These are phyloP conservation scores for Skeletonema grethae DNA, from an alignment of 108 stramenopile genomes.

Conservation along the genomic window DNA sequence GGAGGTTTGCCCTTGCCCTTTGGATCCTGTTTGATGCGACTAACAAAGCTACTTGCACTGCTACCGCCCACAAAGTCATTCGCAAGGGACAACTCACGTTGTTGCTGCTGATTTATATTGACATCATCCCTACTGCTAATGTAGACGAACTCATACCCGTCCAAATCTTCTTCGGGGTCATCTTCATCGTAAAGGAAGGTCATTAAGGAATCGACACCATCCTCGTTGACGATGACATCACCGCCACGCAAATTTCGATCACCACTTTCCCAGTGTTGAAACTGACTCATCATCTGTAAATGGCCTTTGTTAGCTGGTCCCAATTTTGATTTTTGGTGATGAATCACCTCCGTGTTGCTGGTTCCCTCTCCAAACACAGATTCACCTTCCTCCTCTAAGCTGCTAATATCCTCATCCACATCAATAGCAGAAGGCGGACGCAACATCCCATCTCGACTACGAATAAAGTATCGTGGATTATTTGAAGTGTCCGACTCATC, in stretches of 20 bases:
- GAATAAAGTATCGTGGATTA: neutral
- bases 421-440: neutral
- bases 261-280: neutral
- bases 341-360: neutral
- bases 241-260: neutral
- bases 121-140: neutral
- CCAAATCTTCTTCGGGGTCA: neutral
- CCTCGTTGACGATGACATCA: neutral
- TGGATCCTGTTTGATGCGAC: neutral
- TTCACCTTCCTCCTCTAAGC: neutral
- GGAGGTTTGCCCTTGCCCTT: too few species aligned
- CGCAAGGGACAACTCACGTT: neutral
- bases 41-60: too few species aligned
- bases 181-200: neutral
- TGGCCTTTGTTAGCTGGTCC: neutral
- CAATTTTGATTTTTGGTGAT: slow-evolving; percentile 2
- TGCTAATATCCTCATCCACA: neutral
- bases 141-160: neutral
- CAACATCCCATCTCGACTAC: neutral
- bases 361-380: neutral
- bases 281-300: neutral
- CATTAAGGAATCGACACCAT: neutral
- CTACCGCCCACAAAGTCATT: neutral
- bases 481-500: slow-evolving; percentile 3
- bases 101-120: neutral